phyloP scores from a whole-genome alignment of 805 yeast species.

The Barnettozyma populi region DNA sequence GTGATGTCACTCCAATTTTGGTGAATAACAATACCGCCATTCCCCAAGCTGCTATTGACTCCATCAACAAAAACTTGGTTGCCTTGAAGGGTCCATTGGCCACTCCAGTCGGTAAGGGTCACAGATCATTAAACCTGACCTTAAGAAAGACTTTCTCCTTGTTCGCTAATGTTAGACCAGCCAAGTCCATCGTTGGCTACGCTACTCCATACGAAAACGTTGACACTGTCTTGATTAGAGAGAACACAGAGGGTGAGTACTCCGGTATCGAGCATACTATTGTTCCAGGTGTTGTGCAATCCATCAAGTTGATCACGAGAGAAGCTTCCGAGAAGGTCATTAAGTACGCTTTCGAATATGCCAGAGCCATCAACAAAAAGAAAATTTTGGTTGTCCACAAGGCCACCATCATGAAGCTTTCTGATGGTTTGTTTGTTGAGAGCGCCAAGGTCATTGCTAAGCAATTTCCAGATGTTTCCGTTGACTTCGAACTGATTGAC shows the following conservation, averaged over 20 bases:
- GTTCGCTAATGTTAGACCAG: constrained; percentile 97
- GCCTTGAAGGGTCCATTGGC: constrained; percentile 98
- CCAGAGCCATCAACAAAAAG: constrained; percentile 79
- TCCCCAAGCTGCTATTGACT: constrained; percentile 87
- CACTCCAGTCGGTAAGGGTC: constrained; percentile 98
- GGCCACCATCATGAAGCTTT: constrained; percentile 96
- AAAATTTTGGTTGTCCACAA: constrained; percentile 94
- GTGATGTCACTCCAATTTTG: constrained; percentile 90
- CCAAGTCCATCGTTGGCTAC: constrained; percentile 89
- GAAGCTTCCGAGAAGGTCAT: constrained; percentile 96
- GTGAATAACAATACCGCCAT: constrained; percentile 90
- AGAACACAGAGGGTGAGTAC: constrained; percentile 99
- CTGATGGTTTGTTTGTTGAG: constrained; percentile 94
- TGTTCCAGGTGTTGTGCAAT: constrained; percentile 97
- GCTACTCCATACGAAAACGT: constrained; percentile 78
- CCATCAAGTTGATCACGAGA: constrained; percentile 93
- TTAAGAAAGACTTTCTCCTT: constrained; percentile 94
- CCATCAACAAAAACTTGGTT: constrained; percentile 86
- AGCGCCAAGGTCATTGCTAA: constrained; percentile 85
- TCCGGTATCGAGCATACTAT: constrained; percentile 98
- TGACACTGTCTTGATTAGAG: constrained; percentile 94
- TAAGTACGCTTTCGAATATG: constrained; percentile 96
- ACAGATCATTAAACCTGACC: constrained; percentile 94
- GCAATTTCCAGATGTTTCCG: constrained; percentile 86
- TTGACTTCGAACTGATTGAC: constrained; percentile 86